Percentiles rank a stretch among this genome's conserved stretches.
Conservation (phyloP, 208 protist species). For the Perkinsela sp. region DNA sequence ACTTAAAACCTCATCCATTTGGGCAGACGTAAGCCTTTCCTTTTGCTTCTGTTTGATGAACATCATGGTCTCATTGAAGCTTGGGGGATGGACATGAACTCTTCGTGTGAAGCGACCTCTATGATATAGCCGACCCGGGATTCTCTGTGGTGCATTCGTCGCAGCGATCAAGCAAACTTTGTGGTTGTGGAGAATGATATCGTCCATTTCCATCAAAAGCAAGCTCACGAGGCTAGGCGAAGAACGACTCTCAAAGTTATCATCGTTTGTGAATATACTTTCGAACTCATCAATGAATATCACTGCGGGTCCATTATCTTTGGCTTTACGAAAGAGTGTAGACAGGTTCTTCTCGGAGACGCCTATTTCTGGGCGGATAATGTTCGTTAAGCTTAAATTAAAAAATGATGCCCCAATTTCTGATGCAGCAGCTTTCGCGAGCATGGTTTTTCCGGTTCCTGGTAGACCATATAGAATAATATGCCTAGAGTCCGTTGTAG, state of each 20-base stretch:
- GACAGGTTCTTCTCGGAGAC: conserved; percentile 71
- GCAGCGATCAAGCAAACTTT: conserved; percentile 68
- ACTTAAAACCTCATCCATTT: too few relatives aligned
- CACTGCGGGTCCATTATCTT: conserved; percentile 49
- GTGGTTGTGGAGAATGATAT: conserved; percentile 30
- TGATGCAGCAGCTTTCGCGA: conserved; percentile 65
- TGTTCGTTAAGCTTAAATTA: conserved; percentile 51
- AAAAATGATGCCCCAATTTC: conserved; percentile 72
- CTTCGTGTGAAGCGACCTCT: not conserved
- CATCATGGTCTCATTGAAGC: not conserved
- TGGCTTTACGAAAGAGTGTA: conserved; percentile 67
- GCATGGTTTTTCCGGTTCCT: conserved; percentile 73
- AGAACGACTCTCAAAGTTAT: conserved; percentile 36
- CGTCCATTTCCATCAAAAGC: conserved; percentile 88
- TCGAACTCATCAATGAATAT: conserved; percentile 86
- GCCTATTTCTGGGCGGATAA: conserved; percentile 70
- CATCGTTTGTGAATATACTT: conserved; percentile 56
- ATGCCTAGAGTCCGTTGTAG: too few relatives aligned
- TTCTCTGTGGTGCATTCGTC: conserved; percentile 11
- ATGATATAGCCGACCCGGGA: not conserved
- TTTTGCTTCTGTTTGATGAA: too few relatives aligned
- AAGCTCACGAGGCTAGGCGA: conserved; percentile 91
- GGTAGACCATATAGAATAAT: conserved; percentile 73
- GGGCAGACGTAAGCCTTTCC: too few relatives aligned
- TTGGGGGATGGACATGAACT: not conserved